Evolutionary conservation across 805 yeast genomes (phyloP), one percentile per base, ranked within the genome.

Genomic region (Clavispora santaluciae): DNA sequence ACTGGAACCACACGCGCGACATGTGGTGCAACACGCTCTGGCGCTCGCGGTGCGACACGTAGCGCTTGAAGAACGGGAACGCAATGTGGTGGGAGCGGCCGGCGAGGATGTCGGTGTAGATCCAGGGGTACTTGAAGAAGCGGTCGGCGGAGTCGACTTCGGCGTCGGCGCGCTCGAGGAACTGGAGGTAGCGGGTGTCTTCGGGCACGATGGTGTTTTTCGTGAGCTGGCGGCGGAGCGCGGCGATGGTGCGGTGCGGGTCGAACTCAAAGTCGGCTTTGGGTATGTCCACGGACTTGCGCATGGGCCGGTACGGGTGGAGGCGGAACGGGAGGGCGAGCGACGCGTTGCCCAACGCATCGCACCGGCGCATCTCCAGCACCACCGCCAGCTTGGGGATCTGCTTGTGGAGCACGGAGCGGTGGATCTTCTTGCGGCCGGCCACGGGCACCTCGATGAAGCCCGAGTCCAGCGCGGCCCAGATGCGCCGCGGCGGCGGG

Each of bases 61-160:
- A 65, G 33, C 70, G 45, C 44, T 57, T 61, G 56, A 66, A 66
- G 43, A 61, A 66, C 2, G 70, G 70, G 38, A 59, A 62, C 13
- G 66, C 60, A 20, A 63, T 28, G 31, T 53, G 57, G 41, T 53
- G 57, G 11, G 65, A 54, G 33, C 59, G 56, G 3, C 71, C 70
- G 13, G 57, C 58, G 11, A 61, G 50, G 6, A 66, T 46, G 48
- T 66, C 71, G 34, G 66, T 48, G 34, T 52, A 49, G 22, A 66
- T 64, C 71, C 71, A 66, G 7, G 71, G 69, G 44, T 66, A 66
- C 43, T 66, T 63, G 56, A 66, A 66, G 42, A 53, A 63, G 22
- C 61, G 49, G 46, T 61, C 68, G 8, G 65, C 50, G 23, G 39
- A 21, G 33, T 54, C 59, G 12, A 48, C 58, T 7, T 41, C 24